These are phyloP conservation scores for Blastomyces emzantsi DNA, from an alignment of 2,329 filamentous ascomycete genomes.

Conservation along the genomic window DNA sequence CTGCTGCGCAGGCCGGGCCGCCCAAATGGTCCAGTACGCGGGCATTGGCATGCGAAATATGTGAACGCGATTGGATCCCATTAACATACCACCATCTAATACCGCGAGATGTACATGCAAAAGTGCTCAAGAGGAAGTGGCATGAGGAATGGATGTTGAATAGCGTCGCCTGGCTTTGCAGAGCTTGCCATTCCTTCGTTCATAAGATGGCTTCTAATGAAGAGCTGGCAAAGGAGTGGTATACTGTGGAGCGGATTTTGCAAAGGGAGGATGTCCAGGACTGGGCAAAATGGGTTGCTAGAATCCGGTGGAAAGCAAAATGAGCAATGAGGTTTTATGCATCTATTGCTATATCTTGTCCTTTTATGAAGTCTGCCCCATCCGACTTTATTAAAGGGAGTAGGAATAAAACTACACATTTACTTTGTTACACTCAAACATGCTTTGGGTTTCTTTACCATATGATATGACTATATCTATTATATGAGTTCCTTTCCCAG, in stretches of 20 bases:
- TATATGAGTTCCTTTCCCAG: not conserved
- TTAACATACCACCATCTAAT: conserved; percentile 81
- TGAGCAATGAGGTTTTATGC: conserved; percentile 21
- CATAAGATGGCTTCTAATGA: conserved; percentile 68
- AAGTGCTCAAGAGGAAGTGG: conserved; percentile 69
- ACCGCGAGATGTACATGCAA: conserved; percentile 65
- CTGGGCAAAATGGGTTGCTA: conserved; percentile 65
- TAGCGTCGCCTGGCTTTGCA: conserved; percentile 77
- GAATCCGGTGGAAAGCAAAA: conserved; percentile 62
- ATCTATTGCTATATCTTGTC: not conserved
- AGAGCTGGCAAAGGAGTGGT: conserved; percentile 63
- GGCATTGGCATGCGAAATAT: conserved; percentile 61
- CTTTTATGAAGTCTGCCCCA: not conserved
- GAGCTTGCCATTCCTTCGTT: conserved; percentile 75
- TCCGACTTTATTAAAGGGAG: not conserved
- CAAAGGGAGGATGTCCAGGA: conserved; percentile 61
- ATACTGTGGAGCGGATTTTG: conserved; percentile 62
- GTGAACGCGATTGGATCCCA: conserved; percentile 62
- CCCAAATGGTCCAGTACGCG: conserved; percentile 54
- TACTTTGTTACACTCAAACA: not conserved
- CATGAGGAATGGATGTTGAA: conserved; percentile 64
- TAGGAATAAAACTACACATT: not conserved
- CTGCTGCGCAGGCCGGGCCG: conserved; percentile 50
- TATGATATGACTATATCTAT: not conserved
- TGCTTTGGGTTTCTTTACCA: not conserved